Evolutionary conservation across 2,329 filamentous ascomycete genomes (phyloP), one percentile per base, ranked within the genome.

Genomic region (Samsoniella hepiali): DNA sequence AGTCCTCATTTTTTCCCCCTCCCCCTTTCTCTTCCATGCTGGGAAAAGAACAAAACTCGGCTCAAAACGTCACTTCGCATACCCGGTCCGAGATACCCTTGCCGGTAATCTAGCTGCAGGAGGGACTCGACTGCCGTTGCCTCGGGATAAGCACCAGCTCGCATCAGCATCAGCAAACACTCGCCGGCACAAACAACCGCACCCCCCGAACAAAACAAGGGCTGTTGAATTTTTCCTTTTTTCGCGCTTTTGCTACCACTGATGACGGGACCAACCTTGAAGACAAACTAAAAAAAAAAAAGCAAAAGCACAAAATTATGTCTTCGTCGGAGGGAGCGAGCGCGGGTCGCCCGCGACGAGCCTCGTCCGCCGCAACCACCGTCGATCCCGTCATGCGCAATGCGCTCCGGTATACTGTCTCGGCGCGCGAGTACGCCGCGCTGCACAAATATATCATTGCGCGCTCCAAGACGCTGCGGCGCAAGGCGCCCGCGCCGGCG

Each of bases 371-470:
- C 3, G 69, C 68, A 36, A 64, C 68, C 45, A 54, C 75, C 44
- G 74, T 76, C 64, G 90, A 94, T 68, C 89, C 91, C 5, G 83
- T 96, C 66, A 82, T 96, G 63, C 91, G 91, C 75, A 96, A 95
- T 75, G 88, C 91, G 50, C 82, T 97, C 64, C 89, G 93, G 68
- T 93, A 97, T 77, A 95, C 91, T 64, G 92, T 93, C 72, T 89
- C 87, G 7, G 88, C 91, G 49, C 87, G 89, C 74, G 93, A 97
- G 75, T 97, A 97, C 76, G 88, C 91, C 68, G 80, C 89, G 1
- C 84, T 97, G 22, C 92, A 97, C 75, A 88, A 89, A 71, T 93
- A 93, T 72, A 84, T 96, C 60, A 82, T 95, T 58, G 92, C 91
- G 65, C 87, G 89, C 54, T 89, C 91, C 51, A 81, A 81, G 59